Evolutionary conservation across 225 moss, liverwort and hornwort genomes (phyloP).

Genomic region (Antitrichia curtipendula): DNA sequence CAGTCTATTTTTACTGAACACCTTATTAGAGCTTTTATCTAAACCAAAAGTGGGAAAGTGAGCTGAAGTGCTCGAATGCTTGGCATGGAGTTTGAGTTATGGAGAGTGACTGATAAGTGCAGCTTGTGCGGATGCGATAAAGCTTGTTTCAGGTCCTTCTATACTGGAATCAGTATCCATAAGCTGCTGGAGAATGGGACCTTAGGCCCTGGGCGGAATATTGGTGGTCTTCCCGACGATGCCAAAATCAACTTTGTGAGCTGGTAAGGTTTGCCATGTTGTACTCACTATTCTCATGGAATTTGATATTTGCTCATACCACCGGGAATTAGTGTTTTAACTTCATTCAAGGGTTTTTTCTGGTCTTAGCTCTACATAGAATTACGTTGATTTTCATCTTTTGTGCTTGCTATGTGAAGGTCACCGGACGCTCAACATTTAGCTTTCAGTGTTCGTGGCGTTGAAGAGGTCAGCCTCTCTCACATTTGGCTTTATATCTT

Average conservation of each 20-base stretch:
- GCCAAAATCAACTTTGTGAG: conserved; percentile 86
- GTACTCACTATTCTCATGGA: background rate
- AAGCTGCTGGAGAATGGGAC: conserved; percentile 60
- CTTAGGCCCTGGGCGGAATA: conserved; percentile 41
- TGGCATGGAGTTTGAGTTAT: background rate
- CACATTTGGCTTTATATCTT: background rate
- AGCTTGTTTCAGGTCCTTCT: conserved; percentile 95
- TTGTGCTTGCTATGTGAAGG: conserved; percentile 47
- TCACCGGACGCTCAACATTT: conserved; percentile 83
- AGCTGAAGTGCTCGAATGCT: background rate
- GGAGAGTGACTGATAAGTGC: conserved; percentile 15
- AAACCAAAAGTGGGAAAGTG: background rate
- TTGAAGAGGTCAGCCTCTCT: conserved; percentile 44
- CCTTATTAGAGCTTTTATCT: background rate
- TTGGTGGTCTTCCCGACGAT: conserved; percentile 64
- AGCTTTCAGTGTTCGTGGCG: conserved; percentile 74
- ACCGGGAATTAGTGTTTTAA: background rate
- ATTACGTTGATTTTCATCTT: background rate
- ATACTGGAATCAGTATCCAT: conserved; percentile 77
- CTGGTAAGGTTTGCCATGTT: conserved; percentile 40
- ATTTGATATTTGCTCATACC: background rate
- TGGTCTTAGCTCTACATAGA: background rate
- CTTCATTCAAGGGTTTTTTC: background rate
- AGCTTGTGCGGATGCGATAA: conserved; percentile 46
- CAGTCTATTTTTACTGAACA: background rate